Percentiles rank a stretch among this genome's conserved stretches.
phyloP scores from a whole-genome alignment of 2,329 filamentous ascomycete genomes.

The Zasmidium citrigriseum region DNA sequence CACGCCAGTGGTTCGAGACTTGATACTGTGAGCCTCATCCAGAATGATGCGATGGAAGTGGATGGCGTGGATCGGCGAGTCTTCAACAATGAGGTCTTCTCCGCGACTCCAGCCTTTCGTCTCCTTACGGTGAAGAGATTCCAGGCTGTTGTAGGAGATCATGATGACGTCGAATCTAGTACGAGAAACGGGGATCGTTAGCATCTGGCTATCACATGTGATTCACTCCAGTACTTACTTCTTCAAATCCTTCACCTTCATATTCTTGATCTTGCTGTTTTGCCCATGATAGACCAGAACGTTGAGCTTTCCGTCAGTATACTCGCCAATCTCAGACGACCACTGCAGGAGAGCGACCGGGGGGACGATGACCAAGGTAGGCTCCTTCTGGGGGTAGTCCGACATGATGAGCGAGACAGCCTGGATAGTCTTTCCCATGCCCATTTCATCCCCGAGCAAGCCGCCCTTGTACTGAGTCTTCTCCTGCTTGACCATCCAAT shows the following conservation, averaged over 20 bases:
- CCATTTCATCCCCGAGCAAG: slow-evolving; percentile 95
- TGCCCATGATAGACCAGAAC: slow-evolving; percentile 90
- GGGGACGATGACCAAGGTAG: slow-evolving; percentile 51
- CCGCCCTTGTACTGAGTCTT: slow-evolving; percentile 82
- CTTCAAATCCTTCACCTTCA: slow-evolving; percentile 73
- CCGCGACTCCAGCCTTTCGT: slow-evolving; percentile 85
- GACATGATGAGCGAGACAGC: slow-evolving; percentile 98
- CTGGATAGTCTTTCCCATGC: slow-evolving; percentile 97
- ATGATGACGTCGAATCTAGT: slow-evolving; percentile 77
- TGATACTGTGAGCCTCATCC: slow-evolving; percentile 96
- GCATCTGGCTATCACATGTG: too few species aligned
- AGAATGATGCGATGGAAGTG: slow-evolving; percentile 89
- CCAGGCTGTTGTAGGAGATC: slow-evolving; percentile 91
- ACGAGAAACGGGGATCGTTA: too few species aligned
- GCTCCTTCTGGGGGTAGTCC: slow-evolving; percentile 80
- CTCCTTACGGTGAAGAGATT: slow-evolving; percentile 90
- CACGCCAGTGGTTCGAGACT: slow-evolving; percentile 82
- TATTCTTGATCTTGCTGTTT: slow-evolving; percentile 76
- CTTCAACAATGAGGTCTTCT: slow-evolving; percentile 77
- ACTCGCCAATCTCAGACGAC: slow-evolving; percentile 56
- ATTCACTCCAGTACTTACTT: slow-evolving; percentile 47
- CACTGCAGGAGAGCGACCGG: slow-evolving; percentile 23
- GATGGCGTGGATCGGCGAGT: slow-evolving; percentile 75
- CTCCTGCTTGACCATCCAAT: slow-evolving; percentile 94
- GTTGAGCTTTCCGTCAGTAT: slow-evolving; percentile 87